Percentiles rank a stretch among this genome's conserved stretches.
Conservation (phyloP, 768 basidiomycete genomes). For the Nidularia pulvinata region DNA sequence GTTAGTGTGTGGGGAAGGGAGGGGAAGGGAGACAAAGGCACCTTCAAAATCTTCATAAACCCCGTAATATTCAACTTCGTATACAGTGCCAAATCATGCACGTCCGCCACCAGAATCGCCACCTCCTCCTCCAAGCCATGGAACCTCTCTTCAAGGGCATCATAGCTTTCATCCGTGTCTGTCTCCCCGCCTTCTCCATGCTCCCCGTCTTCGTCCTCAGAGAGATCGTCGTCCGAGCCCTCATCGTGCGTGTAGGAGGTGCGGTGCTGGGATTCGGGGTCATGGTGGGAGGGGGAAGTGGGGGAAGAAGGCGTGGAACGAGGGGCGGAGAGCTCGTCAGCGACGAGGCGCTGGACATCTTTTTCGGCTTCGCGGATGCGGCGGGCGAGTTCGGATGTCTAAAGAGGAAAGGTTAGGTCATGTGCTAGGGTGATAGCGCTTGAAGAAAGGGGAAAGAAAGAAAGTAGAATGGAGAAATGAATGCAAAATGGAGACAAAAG, state of each 20-base stretch:
- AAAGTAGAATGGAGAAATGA: background rate
- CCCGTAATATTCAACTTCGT: constrained; percentile 99
- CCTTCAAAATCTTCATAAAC: constrained; percentile 98
- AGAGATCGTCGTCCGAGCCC: constrained; percentile 70
- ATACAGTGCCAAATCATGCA: constrained; percentile 87
- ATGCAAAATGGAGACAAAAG: background rate
- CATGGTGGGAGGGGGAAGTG: constrained; percentile 20
- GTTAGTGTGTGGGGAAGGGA: too few relatives aligned
- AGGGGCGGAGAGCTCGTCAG: constrained; percentile 37
- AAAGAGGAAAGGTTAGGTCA: background rate
- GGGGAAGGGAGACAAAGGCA: constrained; percentile 19
- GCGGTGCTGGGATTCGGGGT: constrained; percentile 58
- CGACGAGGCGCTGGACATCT: constrained; percentile 78
- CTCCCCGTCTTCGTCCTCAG: constrained; percentile 32
- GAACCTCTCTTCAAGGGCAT: constrained; percentile 85
- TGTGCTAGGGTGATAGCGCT: background rate
- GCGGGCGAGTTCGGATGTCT: constrained; percentile 82
- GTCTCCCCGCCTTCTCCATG: background rate
- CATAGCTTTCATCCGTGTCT: constrained; percentile 52
- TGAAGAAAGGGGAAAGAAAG: background rate
- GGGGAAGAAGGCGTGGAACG: constrained; percentile 3
- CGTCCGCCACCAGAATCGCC: constrained; percentile 91
- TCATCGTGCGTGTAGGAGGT: constrained; percentile 54
- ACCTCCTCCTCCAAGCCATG: constrained; percentile 91
- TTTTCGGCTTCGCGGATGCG: constrained; percentile 85